Evolutionary conservation across 108 stramenopile species (phyloP).

Genomic region (Asterionellopsis glacialis): DNA sequence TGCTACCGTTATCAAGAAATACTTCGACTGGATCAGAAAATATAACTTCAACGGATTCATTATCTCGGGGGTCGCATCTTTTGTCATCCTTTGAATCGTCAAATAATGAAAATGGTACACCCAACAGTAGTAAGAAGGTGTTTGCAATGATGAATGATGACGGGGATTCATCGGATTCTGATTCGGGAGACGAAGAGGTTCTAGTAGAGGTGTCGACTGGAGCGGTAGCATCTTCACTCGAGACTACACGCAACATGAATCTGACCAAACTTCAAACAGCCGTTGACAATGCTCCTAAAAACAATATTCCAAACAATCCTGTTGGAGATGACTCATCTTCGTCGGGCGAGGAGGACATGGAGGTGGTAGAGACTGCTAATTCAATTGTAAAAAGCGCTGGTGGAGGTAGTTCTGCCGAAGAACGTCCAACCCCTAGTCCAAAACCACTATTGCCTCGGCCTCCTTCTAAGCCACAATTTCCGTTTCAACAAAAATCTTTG

Average conservation of each 20-base stretch:
- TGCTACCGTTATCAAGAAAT: too few relatives aligned
- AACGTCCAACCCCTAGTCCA: constrained; percentile 1
- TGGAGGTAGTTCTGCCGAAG: not conserved
- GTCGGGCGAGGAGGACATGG: constrained; percentile 50
- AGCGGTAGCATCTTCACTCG: not conserved
- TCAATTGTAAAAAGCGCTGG: not conserved
- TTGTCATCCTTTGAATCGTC: too few relatives aligned
- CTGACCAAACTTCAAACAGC: too few relatives aligned
- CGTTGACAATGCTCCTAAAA: not conserved
- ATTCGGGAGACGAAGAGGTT: constrained; percentile 41
- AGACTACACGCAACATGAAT: too few relatives aligned
- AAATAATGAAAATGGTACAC: too few relatives aligned
- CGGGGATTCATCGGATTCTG: constrained; percentile 19
- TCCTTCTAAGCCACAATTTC: constrained; percentile 4
- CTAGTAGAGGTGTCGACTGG: constrained; percentile 2
- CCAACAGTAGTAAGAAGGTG: too few relatives aligned
- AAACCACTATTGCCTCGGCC: not conserved
- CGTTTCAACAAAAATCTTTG: constrained; percentile 1
- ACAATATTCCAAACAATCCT: not conserved
- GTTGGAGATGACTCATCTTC: constrained; percentile 29
- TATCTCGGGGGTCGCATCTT: too few relatives aligned
- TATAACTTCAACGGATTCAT: too few relatives aligned
- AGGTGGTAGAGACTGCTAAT: constrained; percentile 22
- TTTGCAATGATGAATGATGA: not conserved
- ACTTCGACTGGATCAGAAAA: too few relatives aligned